phyloP scores from a whole-genome alignment of 805 yeast genomes.

The Suhomyces xylopsoci region DNA sequence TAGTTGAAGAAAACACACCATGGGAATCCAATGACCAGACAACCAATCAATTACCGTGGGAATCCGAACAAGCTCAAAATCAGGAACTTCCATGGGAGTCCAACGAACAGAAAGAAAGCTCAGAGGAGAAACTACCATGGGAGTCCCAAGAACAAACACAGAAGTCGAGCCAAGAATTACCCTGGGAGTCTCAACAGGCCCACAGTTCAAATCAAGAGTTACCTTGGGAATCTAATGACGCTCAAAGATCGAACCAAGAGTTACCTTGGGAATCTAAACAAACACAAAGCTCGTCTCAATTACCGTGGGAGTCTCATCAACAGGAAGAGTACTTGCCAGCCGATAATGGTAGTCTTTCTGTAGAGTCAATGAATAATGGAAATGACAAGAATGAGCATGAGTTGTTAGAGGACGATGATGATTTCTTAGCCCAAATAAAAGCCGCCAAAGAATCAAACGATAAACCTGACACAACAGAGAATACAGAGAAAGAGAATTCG shows the following conservation, averaged over 20 bases:
- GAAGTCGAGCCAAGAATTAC: slow-evolving; percentile 1
- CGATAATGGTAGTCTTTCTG: neutral
- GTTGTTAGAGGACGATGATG: neutral
- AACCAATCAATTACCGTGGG: too few relatives aligned
- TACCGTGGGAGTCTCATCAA: neutral
- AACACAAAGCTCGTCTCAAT: neutral
- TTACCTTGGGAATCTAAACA: slow-evolving; percentile 6
- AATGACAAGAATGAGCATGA: neutral
- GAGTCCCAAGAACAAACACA: neutral
- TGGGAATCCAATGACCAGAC: neutral
- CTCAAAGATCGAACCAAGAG: neutral
- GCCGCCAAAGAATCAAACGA: neutral
- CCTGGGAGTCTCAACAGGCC: slow-evolving; percentile 4
- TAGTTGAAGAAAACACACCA: neutral
- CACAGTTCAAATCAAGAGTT: neutral
- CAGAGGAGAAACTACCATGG: neutral
- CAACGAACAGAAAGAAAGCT: neutral
- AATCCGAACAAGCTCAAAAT: too few relatives aligned
- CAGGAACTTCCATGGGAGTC: slow-evolving; percentile 4
- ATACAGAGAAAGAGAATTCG: neutral
- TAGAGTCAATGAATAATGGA: neutral
- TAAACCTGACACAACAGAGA: neutral
- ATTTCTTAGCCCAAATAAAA: slow-evolving; percentile 1
- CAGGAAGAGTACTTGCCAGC: neutral
- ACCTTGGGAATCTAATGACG: slow-evolving; percentile 6